phyloP scores from a whole-genome alignment of 2,329 filamentous ascomycete genomes.

The Coniochaeta sp. region DNA sequence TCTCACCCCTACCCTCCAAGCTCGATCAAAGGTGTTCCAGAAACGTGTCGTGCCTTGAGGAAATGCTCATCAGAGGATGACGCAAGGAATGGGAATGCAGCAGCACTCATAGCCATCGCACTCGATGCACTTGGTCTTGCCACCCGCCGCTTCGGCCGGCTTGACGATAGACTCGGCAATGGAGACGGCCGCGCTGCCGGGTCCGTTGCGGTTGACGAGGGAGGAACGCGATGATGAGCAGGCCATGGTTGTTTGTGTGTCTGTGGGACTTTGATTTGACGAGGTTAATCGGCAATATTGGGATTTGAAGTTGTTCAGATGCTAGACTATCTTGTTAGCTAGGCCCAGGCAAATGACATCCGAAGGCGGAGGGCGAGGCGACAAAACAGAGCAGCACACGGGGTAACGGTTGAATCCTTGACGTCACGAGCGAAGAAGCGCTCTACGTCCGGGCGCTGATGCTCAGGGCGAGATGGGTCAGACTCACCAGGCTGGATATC shows the following conservation, averaged over 20 bases:
- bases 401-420: too few relatives aligned
- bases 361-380: too few relatives aligned
- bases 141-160: conserved; percentile 25
- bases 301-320: neutral
- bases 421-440: neutral
- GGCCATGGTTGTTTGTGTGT: conserved; percentile 16
- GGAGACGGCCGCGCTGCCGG: conserved; percentile 40
- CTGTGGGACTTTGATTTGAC: neutral
- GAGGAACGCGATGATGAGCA: conserved; percentile 22
- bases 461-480: too few relatives aligned
- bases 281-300: neutral
- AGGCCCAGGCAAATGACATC: neutral
- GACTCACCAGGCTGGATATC: neutral
- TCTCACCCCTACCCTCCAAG: too few relatives aligned
- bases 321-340: neutral
- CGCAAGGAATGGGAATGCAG: conserved; percentile 46
- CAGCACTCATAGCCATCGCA: conserved; percentile 46
- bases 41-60: too few relatives aligned
- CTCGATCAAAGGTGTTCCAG: too few relatives aligned
- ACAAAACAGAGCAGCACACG: too few relatives aligned
- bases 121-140: conserved; percentile 40
- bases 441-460: too few relatives aligned
- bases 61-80: too few relatives aligned
- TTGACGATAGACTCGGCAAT: conserved; percentile 45
- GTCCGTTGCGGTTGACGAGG: conserved; percentile 35